Evolutionary conservation across 306 rosid genomes (phyloP), one percentile per base, ranked within the genome.

Genomic region (Macrotyloma uniflorum): DNA sequence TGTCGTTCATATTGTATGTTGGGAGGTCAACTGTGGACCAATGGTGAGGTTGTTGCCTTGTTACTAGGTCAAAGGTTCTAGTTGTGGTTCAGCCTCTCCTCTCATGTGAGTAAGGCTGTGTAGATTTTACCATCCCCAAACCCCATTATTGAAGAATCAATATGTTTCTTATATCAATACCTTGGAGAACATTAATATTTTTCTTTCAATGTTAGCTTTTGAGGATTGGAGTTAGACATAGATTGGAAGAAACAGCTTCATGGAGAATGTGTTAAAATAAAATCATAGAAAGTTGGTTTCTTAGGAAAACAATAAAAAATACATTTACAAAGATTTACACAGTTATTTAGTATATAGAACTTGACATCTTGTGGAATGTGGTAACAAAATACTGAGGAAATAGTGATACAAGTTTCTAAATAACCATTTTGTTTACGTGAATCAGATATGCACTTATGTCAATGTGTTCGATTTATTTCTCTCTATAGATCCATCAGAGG

Each of bases 301-400:
- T 33, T 36, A 33, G 50, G 0, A 38, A 36, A 76, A 64, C 20
- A 63, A 65, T 50, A 10, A 45, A 32, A 28, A 18, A 54, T 23
- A 40, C 11, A 22, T 8, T 32, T 14, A 49, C 19, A 75, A 9
- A 24, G 46, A 19, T 68, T 68, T 43, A 43, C 45, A 6, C 18
- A 43, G 28, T 55, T 55, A 30, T 54, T 46, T 20, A 46, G 72
- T 1, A 13, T 1, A 53, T 20, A 50, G 64, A 18, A 62, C 30
- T 36, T 66, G 22, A 51, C 6, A n/a, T 28, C 22, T 55, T 18
- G 36, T 54, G 59, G 49, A 32, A n/a, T 12, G 32, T 24, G 59
- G 53, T 42, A 62, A 77, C 33, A 33, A 77, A 54, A 53, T 77
- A 78, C 55, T 13, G 18, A 53, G 67, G 30, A 45, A 76, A 55